Evolutionary conservation across 371 early-diverging fungal genomes (phyloP).

Genomic region (Umbelopsis sp.): DNA sequence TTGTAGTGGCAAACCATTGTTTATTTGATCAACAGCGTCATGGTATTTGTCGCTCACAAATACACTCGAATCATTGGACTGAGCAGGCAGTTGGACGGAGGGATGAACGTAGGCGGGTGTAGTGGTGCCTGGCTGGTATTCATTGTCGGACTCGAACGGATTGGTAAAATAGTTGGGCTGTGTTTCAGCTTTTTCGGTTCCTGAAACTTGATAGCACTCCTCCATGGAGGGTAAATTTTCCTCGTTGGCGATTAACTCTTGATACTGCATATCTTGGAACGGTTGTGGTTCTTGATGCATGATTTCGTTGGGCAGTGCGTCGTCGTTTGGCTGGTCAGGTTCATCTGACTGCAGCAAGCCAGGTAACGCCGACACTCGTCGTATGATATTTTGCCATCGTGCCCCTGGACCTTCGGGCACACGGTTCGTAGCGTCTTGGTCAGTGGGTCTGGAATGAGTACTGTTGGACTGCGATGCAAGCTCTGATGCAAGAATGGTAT

Average conservation of each 20-base stretch:
- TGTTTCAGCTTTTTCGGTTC: slow-evolving; percentile 22
- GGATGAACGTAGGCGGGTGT: not conserved
- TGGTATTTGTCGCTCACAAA: not conserved
- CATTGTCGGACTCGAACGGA: slow-evolving; percentile 40
- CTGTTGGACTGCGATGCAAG: slow-evolving; percentile 5
- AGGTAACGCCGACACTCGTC: not conserved
- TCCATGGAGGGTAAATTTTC: slow-evolving; percentile 45
- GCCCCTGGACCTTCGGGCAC: not conserved
- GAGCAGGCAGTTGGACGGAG: not conserved
- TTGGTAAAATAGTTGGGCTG: slow-evolving; percentile 44
- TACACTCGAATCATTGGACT: slow-evolving; percentile 8
- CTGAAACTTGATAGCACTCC: slow-evolving; percentile 30
- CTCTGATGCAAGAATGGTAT: not conserved
- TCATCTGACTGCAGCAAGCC: not conserved
- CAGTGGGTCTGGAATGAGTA: not conserved
- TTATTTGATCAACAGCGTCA: not conserved
- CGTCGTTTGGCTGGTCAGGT: not conserved
- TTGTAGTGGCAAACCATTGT: not conserved
- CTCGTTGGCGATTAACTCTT: slow-evolving; percentile 18
- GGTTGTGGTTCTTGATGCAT: not conserved
- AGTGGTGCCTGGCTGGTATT: slow-evolving; percentile 1
- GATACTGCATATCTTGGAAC: not conserved
- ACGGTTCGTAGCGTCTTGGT: not conserved
- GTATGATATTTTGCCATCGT: not conserved
- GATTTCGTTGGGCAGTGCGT: not conserved